Base-by-base conservation (phyloP, 768 basidiomycete species). In the Amanita rimosa region DNA sequence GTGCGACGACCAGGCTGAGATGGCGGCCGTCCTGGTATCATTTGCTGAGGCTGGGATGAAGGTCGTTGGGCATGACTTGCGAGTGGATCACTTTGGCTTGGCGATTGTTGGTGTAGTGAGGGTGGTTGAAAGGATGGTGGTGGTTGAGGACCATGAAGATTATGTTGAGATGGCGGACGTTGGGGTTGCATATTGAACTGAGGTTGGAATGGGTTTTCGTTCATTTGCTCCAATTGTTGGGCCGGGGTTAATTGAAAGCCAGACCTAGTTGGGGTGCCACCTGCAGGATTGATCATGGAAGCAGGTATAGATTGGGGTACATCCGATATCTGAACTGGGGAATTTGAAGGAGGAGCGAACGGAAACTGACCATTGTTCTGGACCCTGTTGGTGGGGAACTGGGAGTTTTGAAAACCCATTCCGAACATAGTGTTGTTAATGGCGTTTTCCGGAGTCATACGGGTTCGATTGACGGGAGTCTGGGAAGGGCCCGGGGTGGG, bases 221-320 rank as follows among this genome's bases (percentile, higher is more conserved):
- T 72, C 69, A 80, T 78, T 56, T 78, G 71, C 48, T 76, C 76
- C 52, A 74, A 72, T 48, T 78, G 75, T 57, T 86, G 83, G 2
- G 80, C 79, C 2, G 83, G 81, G 0, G 82, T 83, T 10, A 71
- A 58, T 24, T 72, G 71, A 55, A 80, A 78, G 6, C 62, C 57
- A 4, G 65, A 26, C 22, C 74, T 74, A 44, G 60, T 67, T 8
- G 70, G 56, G 14, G 74, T 62, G 33, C 67, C 66, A 29, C 64
- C 69, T 46, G 59, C 67, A 27, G 66, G 62, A 33, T 65, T 62
- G 40, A 69, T 59, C 41, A 70, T 58, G 38, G 61, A 60, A 16
- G 61, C 56, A 14, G 66, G 54, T 50, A 71, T 67, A n/a, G 68
- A 52, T 51, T 70, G 74, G 11, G 67, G 54, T 48, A 75, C 66